A percentile compares a stretch with the other conserved stretches of the same genome.
Conservation (phyloP, 1,284 basidiomycete species). For the Mycena citricolor region DNA sequence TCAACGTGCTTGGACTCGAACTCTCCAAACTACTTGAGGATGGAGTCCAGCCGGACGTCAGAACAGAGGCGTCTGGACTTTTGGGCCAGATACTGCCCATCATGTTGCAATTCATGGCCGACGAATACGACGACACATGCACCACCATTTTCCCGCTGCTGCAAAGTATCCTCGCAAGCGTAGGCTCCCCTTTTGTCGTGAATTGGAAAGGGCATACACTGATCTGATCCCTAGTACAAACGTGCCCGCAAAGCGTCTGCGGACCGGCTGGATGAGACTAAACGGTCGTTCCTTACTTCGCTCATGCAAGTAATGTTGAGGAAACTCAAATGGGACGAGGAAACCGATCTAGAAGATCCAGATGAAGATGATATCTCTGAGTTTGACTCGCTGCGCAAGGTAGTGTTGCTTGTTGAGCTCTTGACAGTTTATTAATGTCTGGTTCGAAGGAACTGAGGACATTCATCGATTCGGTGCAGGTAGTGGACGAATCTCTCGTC, state of each 20-base stretch:
- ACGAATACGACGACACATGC: conserved; percentile 85
- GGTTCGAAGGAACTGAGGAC: conserved; percentile 73
- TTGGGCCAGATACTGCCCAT: conserved; percentile 77
- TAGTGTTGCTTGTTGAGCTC: conserved; percentile 35
- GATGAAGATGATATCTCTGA: conserved; percentile 88
- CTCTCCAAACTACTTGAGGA: conserved; percentile 81
- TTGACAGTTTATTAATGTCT: conserved; percentile 1
- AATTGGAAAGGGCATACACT: not conserved
- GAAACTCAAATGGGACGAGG: conserved; percentile 93
- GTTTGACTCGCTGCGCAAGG: conserved; percentile 87
- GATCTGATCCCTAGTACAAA: conserved; percentile 61
- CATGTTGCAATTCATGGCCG: conserved; percentile 86
- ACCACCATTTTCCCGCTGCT: conserved; percentile 83
- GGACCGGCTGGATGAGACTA: conserved; percentile 68
- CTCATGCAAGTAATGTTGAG: conserved; percentile 80
- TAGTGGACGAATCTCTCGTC: conserved; percentile 81
- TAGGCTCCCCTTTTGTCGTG: conserved; percentile 42
- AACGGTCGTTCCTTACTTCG: conserved; percentile 78
- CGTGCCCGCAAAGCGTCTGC: conserved; percentile 67
- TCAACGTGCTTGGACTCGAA: conserved; percentile 85
- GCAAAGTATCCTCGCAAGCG: conserved; percentile 70
- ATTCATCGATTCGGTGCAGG: conserved; percentile 80
- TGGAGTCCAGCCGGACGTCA: conserved; percentile 67
- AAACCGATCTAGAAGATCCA: conserved; percentile 77
- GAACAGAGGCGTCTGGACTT: conserved; percentile 66